Evolutionary conservation across 352 stramenopile genomes (phyloP).

Genomic region (Pythium phragmitis): DNA sequence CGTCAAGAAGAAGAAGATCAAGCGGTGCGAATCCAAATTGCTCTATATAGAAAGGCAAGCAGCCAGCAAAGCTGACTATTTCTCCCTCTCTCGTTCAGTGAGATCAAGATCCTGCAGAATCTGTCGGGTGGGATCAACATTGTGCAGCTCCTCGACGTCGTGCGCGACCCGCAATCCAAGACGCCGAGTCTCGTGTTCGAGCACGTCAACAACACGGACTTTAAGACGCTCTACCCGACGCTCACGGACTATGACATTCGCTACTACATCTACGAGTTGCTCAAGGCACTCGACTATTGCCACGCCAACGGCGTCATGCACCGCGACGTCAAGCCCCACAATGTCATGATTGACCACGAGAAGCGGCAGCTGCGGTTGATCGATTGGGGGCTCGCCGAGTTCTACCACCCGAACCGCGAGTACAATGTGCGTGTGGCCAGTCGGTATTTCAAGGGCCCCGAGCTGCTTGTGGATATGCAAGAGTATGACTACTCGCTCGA

Average conservation of each 20-base stretch:
- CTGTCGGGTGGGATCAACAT: conserved; percentile 98
- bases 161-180: conserved; percentile 98
- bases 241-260: conserved; percentile 98
- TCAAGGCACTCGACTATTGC: conserved; percentile 97
- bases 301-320: conserved; percentile 99
- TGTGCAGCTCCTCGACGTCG: conserved; percentile 98
- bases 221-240: conserved; percentile 99
- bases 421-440: conserved; percentile 99
- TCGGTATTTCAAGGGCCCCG: conserved; percentile 99
- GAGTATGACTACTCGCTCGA: conserved; percentile 99
- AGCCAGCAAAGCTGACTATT: too few relatives aligned
- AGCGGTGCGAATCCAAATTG: conserved; percentile 58
- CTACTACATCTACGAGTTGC: conserved; percentile 98
- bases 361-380: conserved; percentile 97
- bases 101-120: conserved; percentile 99
- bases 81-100: conserved; percentile 34
- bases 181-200: conserved; percentile 98
- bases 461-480: conserved; percentile 98
- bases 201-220: conserved; percentile 99
- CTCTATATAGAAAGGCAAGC: neutral
- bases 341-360: conserved; percentile 99
- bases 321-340: conserved; percentile 99
- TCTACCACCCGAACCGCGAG: conserved; percentile 97
- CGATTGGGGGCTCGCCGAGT: conserved; percentile 99
- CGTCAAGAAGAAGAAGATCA: conserved; percentile 99